Conservation (phyloP, 2,329 filamentous ascomycete genomes). For the Colletotrichum tamarilloi region DNA sequence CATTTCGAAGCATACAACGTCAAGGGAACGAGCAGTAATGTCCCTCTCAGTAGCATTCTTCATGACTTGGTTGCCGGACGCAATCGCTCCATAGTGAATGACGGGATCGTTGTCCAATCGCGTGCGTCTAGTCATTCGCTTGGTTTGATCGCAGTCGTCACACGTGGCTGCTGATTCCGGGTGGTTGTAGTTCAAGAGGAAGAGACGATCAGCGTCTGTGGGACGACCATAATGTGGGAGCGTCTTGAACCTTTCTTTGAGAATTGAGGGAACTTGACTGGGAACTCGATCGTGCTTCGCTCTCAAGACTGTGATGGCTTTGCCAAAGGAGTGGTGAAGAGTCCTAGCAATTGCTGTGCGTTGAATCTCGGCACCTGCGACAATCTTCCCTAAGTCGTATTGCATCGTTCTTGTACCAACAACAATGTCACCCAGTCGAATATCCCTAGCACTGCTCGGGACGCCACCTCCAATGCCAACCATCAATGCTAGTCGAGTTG, state of each 20-base stretch:
- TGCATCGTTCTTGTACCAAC: constrained; percentile 37
- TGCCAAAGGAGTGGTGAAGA: not conserved
- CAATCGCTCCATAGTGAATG: constrained; percentile 38
- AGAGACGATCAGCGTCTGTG: no score
- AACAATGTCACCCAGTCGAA: constrained; percentile 38
- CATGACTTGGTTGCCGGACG: constrained; percentile 48
- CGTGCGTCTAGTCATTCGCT: no score
- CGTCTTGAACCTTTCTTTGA: no score
- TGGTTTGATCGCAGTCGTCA: no score
- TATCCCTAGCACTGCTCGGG: constrained; percentile 28
- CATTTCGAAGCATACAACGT: constrained; percentile 41
- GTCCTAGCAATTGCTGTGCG: constrained; percentile 23
- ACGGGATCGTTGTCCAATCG: no score
- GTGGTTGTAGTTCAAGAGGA: no score
- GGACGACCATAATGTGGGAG: no score
- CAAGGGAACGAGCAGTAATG: constrained; percentile 28
- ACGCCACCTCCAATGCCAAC: constrained; percentile 44
- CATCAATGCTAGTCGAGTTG: constrained; percentile 31
- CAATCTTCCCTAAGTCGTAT: constrained; percentile 37
- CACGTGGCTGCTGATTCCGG: no score
- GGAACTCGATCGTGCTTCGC: constrained; percentile 6
- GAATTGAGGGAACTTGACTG: not conserved
- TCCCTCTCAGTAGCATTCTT: constrained; percentile 45
- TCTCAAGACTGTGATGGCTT: constrained; percentile 25
- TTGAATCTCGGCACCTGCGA: constrained; percentile 15